Evolutionary conservation across 169 alveolate species (phyloP).

Genomic region (Cryptosporidium ubiquitum): DNA sequence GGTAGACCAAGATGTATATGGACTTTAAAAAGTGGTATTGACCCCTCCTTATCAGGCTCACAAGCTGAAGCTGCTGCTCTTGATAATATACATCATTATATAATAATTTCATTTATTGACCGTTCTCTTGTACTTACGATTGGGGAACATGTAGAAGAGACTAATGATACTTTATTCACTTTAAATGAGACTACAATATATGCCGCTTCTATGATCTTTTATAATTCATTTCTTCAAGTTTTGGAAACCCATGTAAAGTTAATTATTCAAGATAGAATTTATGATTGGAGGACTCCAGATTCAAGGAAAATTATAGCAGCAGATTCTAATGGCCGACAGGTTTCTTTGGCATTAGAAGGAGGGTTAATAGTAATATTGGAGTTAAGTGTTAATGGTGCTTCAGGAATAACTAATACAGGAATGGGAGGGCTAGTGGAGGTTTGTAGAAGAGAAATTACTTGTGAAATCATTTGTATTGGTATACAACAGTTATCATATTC

Average conservation of each 20-base stretch:
- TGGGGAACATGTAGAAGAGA: conserved; percentile 94
- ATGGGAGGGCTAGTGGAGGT: conserved; percentile 46
- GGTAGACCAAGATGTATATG: conserved; percentile 96
- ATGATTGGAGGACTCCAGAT: conserved; percentile 87
- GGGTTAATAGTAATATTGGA: conserved; percentile 76
- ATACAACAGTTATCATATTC: conserved; percentile 89
- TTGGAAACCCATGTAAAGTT: conserved; percentile 91
- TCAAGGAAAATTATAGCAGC: conserved; percentile 89
- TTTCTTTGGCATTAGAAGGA: conserved; percentile 86
- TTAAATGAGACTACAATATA: conserved; percentile 87
- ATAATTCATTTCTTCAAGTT: conserved; percentile 91
- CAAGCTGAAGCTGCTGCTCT: not conserved
- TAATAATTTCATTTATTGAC: conserved; percentile 93
- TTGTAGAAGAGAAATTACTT: conserved; percentile 76
- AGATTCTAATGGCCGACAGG: conserved; percentile 91
- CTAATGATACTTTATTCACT: conserved; percentile 89
- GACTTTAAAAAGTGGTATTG: conserved; percentile 88
- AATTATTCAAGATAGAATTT: conserved; percentile 80
- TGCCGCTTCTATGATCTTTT: conserved; percentile 85
- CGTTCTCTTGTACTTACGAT: conserved; percentile 93
- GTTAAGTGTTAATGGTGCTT: conserved; percentile 35
- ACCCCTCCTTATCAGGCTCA: not conserved
- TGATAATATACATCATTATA: conserved; percentile 88
- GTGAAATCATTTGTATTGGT: conserved; percentile 86
- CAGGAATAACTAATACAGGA: conserved; percentile 26